A percentile compares a stretch with the other conserved stretches of the same genome.
Conservation (phyloP, 2,329 filamentous ascomycete species). For the Fusarium napiforme region DNA sequence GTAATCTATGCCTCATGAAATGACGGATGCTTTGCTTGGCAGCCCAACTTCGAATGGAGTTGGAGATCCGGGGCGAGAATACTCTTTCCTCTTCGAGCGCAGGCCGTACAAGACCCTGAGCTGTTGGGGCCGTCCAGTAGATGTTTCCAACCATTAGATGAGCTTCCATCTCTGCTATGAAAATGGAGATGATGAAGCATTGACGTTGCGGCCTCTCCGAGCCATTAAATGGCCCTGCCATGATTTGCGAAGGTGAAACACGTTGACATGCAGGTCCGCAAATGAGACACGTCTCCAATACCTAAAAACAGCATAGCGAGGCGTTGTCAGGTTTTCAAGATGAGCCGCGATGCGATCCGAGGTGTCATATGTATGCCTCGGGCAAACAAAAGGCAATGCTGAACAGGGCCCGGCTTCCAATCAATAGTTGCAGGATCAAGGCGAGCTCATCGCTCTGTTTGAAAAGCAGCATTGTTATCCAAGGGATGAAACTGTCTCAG, state of each 20-base stretch:
- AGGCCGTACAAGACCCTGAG: conserved; percentile 8
- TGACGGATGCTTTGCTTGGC: conserved; percentile 37
- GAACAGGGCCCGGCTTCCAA: conserved; percentile 15
- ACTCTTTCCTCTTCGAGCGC: conserved; percentile 17
- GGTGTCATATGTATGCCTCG: conserved; percentile 39
- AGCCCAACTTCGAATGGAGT: conserved; percentile 17
- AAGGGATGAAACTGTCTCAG: conserved; percentile 42
- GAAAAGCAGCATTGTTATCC: conserved; percentile 16
- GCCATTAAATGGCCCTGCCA: conserved; percentile 21
- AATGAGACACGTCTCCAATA: conserved; percentile 36
- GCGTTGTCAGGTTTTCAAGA: conserved; percentile 32
- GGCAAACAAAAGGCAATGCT: conserved; percentile 18
- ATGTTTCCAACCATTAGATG: conserved; percentile 1
- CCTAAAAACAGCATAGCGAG: conserved; percentile 28
- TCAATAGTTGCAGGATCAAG: conserved; percentile 33
- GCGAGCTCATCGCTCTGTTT: conserved; percentile 20
- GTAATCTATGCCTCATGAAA: conserved; percentile 30
- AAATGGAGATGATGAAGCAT: conserved; percentile 26
- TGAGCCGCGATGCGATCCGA: conserved; percentile 31
- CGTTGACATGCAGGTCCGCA: conserved; percentile 35
- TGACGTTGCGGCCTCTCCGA: conserved; percentile 35
- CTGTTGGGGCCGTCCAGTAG: not conserved
- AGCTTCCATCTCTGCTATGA: not conserved
- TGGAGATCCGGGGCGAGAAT: conserved; percentile 29
- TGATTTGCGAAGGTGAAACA: conserved; percentile 40